These are phyloP conservation scores for Ganoderma leucocontextum DNA, from an alignment of 1,284 basidiomycete genomes.

Conservation along the genomic window DNA sequence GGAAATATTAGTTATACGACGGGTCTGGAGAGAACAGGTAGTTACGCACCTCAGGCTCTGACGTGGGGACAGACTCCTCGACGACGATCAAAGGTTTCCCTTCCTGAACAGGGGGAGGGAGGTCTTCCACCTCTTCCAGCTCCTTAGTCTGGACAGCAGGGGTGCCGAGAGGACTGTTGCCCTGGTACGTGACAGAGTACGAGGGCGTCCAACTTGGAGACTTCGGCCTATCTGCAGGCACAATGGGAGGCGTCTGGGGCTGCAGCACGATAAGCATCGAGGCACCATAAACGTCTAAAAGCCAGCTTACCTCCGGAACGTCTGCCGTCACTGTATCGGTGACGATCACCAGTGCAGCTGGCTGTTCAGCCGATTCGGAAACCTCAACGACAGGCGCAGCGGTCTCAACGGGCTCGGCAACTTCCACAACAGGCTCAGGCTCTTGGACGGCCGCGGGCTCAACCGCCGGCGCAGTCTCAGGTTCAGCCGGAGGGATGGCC, in stretches of 20 bases:
- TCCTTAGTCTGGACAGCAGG: slow-evolving; percentile 20
- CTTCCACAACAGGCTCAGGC: slow-evolving; percentile 2
- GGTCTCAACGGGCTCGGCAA: slow-evolving; percentile 1
- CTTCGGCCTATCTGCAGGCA: slow-evolving; percentile 29
- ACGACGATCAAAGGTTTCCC: slow-evolving; percentile 25
- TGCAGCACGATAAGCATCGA: slow-evolving; percentile 12
- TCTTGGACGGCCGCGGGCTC: slow-evolving; percentile 10
- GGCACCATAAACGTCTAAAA: background rate
- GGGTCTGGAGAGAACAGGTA: background rate
- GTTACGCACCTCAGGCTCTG: slow-evolving; percentile 1
- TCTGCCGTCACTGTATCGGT: slow-evolving; percentile 23
- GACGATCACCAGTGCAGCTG: slow-evolving; percentile 27
- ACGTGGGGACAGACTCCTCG: slow-evolving; percentile 18
- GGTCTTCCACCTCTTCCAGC: slow-evolving; percentile 23
- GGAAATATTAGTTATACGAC: background rate
- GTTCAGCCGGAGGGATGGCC: background rate
- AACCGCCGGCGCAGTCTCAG: slow-evolving; percentile 14
- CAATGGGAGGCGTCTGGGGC: slow-evolving; percentile 23
- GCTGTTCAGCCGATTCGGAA: slow-evolving; percentile 13
- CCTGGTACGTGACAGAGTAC: slow-evolving; percentile 39
- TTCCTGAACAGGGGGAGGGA: slow-evolving; percentile 16
- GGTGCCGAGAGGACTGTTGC: slow-evolving; percentile 31
- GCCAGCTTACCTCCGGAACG: slow-evolving; percentile 16
- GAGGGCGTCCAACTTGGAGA: slow-evolving; percentile 39
- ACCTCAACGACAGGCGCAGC: slow-evolving; percentile 16